Conservation (phyloP, 169 alveolate species). For the Pseudocohnilembus persalinus region DNA sequence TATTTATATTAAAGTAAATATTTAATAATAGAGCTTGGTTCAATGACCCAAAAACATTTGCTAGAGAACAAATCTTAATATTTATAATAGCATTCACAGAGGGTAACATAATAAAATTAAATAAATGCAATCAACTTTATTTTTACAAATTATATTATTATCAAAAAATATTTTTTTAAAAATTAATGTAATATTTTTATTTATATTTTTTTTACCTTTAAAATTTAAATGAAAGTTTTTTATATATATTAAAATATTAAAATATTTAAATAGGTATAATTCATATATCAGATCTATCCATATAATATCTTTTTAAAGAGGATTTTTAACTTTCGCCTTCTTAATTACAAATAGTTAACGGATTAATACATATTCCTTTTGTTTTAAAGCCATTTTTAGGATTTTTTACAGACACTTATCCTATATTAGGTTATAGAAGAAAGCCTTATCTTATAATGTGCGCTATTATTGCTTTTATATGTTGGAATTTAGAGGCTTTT, state of each 20-base stretch:
- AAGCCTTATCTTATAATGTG: constrained; percentile 65
- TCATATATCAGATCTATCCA: constrained; percentile 48
- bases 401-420: constrained; percentile 74
- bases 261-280: constrained; percentile 38
- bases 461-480: constrained; percentile 40
- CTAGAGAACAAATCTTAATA: neutral
- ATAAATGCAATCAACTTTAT: neutral
- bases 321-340: constrained; percentile 72
- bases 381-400: constrained; percentile 85
- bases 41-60: neutral
- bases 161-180: too few species aligned
- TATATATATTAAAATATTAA: too few species aligned
- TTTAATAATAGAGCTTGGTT: neutral
- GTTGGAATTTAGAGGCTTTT: constrained; percentile 59
- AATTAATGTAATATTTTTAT: too few species aligned
- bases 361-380: constrained; percentile 73
- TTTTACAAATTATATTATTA: too few species aligned
- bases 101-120: neutral
- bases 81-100: neutral
- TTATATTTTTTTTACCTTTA: too few species aligned
- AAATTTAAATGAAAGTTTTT: too few species aligned
- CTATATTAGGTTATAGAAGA: constrained; percentile 74
- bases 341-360: constrained; percentile 50
- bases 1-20: too few species aligned
- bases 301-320: constrained; percentile 66